Evolutionary conservation across 1,284 basidiomycete genomes (phyloP), one percentile per base, ranked within the genome.

Genomic region (Lentinula novae-zelandiae): DNA sequence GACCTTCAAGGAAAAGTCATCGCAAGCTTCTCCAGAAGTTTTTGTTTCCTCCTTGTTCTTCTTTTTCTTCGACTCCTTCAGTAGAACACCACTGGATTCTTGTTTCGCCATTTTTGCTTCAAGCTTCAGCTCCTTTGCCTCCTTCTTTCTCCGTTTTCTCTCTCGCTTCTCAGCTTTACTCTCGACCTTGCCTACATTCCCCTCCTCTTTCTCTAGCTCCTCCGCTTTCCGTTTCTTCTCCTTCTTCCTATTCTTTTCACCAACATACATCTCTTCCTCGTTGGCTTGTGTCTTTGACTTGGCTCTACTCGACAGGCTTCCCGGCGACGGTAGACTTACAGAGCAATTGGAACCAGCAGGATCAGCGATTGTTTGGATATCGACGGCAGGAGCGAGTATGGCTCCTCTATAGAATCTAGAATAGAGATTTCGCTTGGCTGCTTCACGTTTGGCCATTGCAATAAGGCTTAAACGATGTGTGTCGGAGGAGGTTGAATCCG

Each of bases 381-480:
- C 53, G 10, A 20, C 15, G 12, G 84, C 79, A 9, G 82, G 79
- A 5, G 81, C 78, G 54, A 89, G 70, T 42, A 88, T 73, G 39
- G 90, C 81, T 0, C 93, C 93, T 22, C 89, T 82, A 68, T 90
- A 89, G 72, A 96, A 96, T 58, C 81, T 80, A 1, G 91, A 82
- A 71, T 96, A 96, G 1, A 96, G 78, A 36, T 80, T 81, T 33
- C 83, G 78, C 61, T 82, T 82, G 0, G 93, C 94, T 13, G 90
- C 84, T 67, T 94, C 91, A 58, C 87, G 80, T 72, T 93, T 93
- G 5, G 90, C 88, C 1, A 78, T 72, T 0, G 85, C 81, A 58
- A 92, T 73, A 10, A 93, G 75, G 63, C 78, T 85, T 22, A 82
- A 70, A 51, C 76, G 78, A 33, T 77, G 70, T 46, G 70, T 63